These are phyloP conservation scores for Termitomyces sp. DNA, from an alignment of 768 basidiomycete genomes.

Conservation along the genomic window DNA sequence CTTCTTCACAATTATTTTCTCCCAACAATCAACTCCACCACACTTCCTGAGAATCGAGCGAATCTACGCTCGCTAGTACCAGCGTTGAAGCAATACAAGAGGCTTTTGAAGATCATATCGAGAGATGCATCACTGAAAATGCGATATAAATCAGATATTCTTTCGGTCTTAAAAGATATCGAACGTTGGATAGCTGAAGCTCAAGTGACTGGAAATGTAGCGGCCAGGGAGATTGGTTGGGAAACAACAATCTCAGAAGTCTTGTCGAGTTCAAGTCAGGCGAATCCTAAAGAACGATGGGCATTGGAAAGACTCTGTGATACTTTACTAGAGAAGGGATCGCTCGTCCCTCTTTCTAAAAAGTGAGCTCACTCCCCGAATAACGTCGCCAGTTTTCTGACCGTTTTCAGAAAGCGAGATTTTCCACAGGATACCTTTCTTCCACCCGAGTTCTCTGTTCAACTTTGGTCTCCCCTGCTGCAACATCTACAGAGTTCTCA, in stretches of 20 bases:
- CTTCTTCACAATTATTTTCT: conserved; percentile 81
- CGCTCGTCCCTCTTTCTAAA: conserved; percentile 76
- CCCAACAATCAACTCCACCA: conserved; percentile 59
- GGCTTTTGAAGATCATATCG: conserved; percentile 50
- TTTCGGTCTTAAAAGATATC: conserved; percentile 48
- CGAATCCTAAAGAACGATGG: conserved; percentile 55
- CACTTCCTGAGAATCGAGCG: conserved; percentile 23
- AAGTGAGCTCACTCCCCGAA: conserved; percentile 44
- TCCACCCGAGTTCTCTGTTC: conserved; percentile 47
- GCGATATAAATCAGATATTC: conserved; percentile 44
- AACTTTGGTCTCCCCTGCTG: conserved; percentile 64
- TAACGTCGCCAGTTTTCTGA: conserved; percentile 21
- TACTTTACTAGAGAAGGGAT: conserved; percentile 62
- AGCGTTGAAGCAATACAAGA: conserved; percentile 70
- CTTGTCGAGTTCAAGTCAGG: conserved; percentile 22
- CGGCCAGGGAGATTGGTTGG: conserved; percentile 46
- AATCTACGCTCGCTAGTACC: conserved; percentile 56
- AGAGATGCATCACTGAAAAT: conserved; percentile 60
- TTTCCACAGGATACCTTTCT: conserved; percentile 33
- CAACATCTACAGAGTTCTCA: conserved; percentile 52
- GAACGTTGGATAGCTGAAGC: conserved; percentile 81
- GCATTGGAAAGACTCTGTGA: conserved; percentile 66
- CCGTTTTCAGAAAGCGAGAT: conserved; percentile 47
- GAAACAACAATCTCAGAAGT: conserved; percentile 22
- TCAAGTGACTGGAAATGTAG: conserved; percentile 51